Percentiles rank a stretch among this genome's conserved stretches.
phyloP scores from a whole-genome alignment of 2,329 filamentous ascomycete genomes.

The Xylaria sp. region DNA sequence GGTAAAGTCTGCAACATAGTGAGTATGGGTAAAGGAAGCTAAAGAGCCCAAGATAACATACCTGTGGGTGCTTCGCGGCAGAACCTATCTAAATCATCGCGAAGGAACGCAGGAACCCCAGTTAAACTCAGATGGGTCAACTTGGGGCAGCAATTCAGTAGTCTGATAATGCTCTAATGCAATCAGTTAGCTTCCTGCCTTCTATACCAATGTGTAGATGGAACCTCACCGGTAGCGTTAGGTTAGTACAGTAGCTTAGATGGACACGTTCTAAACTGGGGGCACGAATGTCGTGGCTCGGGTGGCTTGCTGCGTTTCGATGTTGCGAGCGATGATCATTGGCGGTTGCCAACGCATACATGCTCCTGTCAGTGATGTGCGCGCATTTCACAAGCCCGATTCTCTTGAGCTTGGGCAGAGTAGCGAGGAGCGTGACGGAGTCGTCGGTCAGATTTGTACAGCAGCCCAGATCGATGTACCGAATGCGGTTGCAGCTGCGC shows the following conservation, averaged over 20 bases:
- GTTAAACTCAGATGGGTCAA: slow-evolving; percentile 95
- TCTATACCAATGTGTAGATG: neutral
- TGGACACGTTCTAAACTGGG: slow-evolving; percentile 90
- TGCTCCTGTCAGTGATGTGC: slow-evolving; percentile 88
- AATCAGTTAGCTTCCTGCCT: slow-evolving; percentile 23
- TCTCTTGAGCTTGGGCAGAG: slow-evolving; percentile 89
- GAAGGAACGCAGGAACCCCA: slow-evolving; percentile 89
- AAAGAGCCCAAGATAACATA: slow-evolving; percentile 50
- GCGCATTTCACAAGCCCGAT: slow-evolving; percentile 96
- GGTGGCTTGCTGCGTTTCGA: slow-evolving; percentile 59
- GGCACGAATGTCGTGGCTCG: slow-evolving; percentile 62
- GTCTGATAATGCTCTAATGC: slow-evolving; percentile 81
- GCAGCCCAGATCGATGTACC: slow-evolving; percentile 98
- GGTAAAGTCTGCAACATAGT: slow-evolving; percentile 78
- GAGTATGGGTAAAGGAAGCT: slow-evolving; percentile 36
- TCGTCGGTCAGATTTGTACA: slow-evolving; percentile 88
- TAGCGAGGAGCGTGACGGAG: slow-evolving; percentile 84
- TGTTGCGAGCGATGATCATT: slow-evolving; percentile 63
- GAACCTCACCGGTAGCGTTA: slow-evolving; percentile 76
- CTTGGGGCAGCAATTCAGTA: slow-evolving; percentile 90
- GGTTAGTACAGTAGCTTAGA: slow-evolving; percentile 89
- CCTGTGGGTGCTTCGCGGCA: slow-evolving; percentile 85
- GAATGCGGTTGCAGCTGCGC: slow-evolving; percentile 87
- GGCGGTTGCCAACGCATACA: slow-evolving; percentile 81
- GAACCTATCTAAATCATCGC: slow-evolving; percentile 83